Evolutionary conservation across 78 protist genomes (phyloP).

Genomic region (Dictyostelium brefeldianum): DNA sequence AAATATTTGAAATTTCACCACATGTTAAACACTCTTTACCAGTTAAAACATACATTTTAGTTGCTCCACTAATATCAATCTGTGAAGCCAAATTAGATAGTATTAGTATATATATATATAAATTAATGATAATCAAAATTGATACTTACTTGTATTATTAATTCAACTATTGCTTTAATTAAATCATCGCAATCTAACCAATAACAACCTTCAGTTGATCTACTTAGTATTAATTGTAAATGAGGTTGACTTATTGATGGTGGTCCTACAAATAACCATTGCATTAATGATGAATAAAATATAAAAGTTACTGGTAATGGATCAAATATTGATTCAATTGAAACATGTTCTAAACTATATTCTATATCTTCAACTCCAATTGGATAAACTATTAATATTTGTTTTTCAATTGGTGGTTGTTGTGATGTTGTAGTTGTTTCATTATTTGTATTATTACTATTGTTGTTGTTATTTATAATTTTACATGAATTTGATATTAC

Average conservation of each 20-base stretch:
- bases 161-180: constrained; percentile 54
- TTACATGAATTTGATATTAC: constrained; percentile 9
- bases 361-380: constrained; percentile 63
- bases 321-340: constrained; percentile 66
- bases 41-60: constrained; percentile 59
- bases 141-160: background rate
- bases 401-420: background rate
- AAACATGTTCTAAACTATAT: background rate
- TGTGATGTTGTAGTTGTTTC: background rate
- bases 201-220: constrained; percentile 51
- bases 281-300: constrained; percentile 72
- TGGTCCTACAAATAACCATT: constrained; percentile 75
- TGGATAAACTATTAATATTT: constrained; percentile 33
- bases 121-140: background rate
- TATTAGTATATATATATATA: background rate
- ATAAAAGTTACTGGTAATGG: constrained; percentile 35
- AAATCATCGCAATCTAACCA: constrained; percentile 78
- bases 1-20: constrained; percentile 38
- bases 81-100: background rate
- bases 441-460: background rate
- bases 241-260: constrained; percentile 24
- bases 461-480: background rate
- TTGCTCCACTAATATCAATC: constrained; percentile 15
- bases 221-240: background rate
- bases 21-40: constrained; percentile 60